Percentiles rank a stretch among this genome's conserved stretches.
Evolutionary conservation across 371 early-diverging fungal species (phyloP).

Genomic region (Dichotomocladium elegans): DNA sequence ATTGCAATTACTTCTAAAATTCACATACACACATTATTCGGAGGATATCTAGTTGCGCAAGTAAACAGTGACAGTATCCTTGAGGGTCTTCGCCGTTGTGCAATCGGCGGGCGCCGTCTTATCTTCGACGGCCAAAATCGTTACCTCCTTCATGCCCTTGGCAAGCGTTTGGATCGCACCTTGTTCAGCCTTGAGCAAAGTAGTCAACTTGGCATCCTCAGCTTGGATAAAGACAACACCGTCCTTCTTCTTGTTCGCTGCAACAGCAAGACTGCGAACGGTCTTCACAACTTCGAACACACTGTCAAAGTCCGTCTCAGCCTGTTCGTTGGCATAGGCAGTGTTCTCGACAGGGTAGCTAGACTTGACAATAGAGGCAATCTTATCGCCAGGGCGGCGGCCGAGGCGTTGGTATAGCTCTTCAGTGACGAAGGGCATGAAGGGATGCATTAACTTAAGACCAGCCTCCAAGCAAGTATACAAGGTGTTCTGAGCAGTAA

Average conservation of each 20-base stretch:
- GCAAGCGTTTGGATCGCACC: conserved; percentile 61
- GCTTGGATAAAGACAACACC: conserved; percentile 28
- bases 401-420: conserved; percentile 96
- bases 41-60: conserved; percentile 25
- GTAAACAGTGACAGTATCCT: conserved; percentile 30
- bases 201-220: conserved; percentile 11
- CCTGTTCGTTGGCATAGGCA: conserved; percentile 51
- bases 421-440: conserved; percentile 99
- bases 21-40: too few species aligned
- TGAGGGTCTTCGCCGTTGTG: conserved; percentile 34
- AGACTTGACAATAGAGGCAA: conserved; percentile 63
- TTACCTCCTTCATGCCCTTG: conserved; percentile 68
- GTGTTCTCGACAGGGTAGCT: conserved; percentile 58
- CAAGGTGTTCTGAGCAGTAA: conserved; percentile 75
- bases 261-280: conserved; percentile 66
- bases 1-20: too few species aligned
- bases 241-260: conserved; percentile 33
- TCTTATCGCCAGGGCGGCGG: conserved; percentile 62
- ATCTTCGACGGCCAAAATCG: conserved; percentile 32
- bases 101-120: conserved; percentile 71
- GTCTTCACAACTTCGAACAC: conserved; percentile 74
- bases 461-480: conserved; percentile 95
- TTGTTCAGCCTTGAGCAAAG: conserved; percentile 45
- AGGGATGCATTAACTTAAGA: conserved; percentile 94
- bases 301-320: conserved; percentile 75